Base-by-base conservation (phyloP, 495 filamentous ascomycete genomes). In the Penicillium alfredii region DNA sequence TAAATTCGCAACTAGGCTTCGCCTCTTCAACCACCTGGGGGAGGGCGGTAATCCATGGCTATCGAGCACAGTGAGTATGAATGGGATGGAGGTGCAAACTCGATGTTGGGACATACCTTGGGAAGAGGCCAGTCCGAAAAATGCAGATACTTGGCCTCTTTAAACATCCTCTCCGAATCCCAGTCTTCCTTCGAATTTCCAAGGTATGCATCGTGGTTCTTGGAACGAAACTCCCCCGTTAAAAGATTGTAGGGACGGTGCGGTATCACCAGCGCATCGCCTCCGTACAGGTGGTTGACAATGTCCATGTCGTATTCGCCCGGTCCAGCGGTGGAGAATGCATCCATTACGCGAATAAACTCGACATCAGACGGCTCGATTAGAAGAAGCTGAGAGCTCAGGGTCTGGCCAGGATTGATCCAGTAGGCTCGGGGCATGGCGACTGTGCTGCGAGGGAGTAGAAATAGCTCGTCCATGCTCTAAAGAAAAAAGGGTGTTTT, bases 71-170 rank as follows among this genome's bases (percentile, higher is more conserved):
- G n/a, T n/a, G n/a, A n/a, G n/a, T n/a, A n/a, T n/a, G n/a, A n/a
- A n/a, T n/a, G n/a, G n/a, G n/a, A n/a, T n/a, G n/a, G n/a, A n/a
- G n/a, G n/a, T n/a, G n/a, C n/a, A n/a, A n/a, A n/a, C n/a, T n/a
- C n/a, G n/a, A n/a, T n/a, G n/a, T n/a, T n/a, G n/a, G n/a, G n/a
- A 26, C 30, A 6, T 44, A 47, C 44, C 61, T 85, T 85, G 7
- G 80, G 79, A 23, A 82, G 46, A 4, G 82, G 82, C 72, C 76
- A 81, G 47, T 86, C 82, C 6, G 69, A 76, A 49, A 88, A 85
- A 57, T 84, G 81, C 1, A 86, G 56, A 22, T 78, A 71, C 49
- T 78, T 84, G 3, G 77, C 78, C 44, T 83, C 76, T 32, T 61
- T 58, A n/a, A 73, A 56, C 28, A 75, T 61, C 13, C 43, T 56